These are phyloP conservation scores for Hibiscus trionum DNA, from an alignment of 345 rosid genomes.

Conservation along the genomic window DNA sequence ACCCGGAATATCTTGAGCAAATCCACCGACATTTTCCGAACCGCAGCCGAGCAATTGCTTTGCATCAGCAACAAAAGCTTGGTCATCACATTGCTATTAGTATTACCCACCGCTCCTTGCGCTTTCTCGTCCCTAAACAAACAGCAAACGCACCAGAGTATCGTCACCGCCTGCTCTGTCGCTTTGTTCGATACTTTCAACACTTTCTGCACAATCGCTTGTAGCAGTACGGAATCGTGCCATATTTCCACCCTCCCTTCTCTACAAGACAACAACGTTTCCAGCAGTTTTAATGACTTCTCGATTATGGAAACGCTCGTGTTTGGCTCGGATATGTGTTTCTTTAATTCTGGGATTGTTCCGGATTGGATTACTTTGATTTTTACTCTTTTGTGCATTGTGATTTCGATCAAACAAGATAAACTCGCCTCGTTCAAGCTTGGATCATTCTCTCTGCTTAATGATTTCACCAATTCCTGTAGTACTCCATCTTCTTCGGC, in stretches of 20 bases:
- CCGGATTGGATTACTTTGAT: not conserved
- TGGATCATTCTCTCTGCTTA: not conserved
- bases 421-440: not conserved
- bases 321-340: not conserved
- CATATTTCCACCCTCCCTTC: not conserved
- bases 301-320: not conserved
- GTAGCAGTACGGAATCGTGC: not conserved
- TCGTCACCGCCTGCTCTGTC: not conserved
- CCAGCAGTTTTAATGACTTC: not conserved
- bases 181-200: not conserved
- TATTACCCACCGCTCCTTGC: not conserved
- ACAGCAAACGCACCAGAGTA: not conserved
- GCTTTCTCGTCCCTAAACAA: not conserved
- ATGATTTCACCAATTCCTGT: not conserved
- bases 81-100: not conserved
- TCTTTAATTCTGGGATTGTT: not conserved
- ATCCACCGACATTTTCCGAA: not conserved
- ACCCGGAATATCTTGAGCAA: not conserved
- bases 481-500: not conserved
- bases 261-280: not conserved
- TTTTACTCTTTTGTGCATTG: not conserved
- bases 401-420: not conserved
- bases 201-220: not conserved
- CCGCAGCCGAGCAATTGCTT: not conserved
- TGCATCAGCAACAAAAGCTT: not conserved